Conservation (phyloP, 371 early-diverging fungal species). For the Chytridium lagenaria region DNA sequence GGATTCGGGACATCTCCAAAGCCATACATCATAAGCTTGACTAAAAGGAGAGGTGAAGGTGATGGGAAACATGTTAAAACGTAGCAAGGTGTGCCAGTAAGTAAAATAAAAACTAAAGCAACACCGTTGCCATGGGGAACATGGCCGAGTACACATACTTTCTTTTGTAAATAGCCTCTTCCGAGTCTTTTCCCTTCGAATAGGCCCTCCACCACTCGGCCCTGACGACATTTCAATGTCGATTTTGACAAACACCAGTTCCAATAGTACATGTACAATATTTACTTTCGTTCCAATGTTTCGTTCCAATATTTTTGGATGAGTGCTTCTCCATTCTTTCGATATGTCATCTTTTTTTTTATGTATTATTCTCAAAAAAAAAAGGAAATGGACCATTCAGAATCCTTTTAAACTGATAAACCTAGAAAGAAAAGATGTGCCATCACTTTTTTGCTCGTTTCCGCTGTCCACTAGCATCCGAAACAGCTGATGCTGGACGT, state of each 20-base stretch:
- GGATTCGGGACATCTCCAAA: constrained; percentile 96
- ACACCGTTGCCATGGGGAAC: not conserved
- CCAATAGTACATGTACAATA: too few species aligned
- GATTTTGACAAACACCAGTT: too few species aligned
- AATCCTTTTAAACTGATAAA: too few species aligned
- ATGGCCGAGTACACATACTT: not conserved
- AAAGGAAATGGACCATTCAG: too few species aligned
- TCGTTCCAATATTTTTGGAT: too few species aligned
- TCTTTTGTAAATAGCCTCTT: constrained; percentile 9
- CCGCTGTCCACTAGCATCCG: not conserved
- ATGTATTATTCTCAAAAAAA: too few species aligned
- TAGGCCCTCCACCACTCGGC: constrained; percentile 1
- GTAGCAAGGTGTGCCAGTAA: not conserved
- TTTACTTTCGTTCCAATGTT: too few species aligned
- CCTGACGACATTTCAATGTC: too few species aligned
- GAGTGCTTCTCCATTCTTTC: too few species aligned
- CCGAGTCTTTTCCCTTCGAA: not conserved
- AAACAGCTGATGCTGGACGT: constrained; percentile 1
- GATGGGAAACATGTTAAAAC: not conserved
- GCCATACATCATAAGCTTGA: constrained; percentile 87
- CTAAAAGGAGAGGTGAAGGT: constrained; percentile 17
- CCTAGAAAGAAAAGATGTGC: too few species aligned
- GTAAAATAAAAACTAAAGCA: not conserved
- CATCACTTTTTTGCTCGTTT: not conserved
- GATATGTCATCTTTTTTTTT: too few species aligned